These are phyloP conservation scores for Populus simonii DNA, from an alignment of 345 rosid species.

Conservation along the genomic window DNA sequence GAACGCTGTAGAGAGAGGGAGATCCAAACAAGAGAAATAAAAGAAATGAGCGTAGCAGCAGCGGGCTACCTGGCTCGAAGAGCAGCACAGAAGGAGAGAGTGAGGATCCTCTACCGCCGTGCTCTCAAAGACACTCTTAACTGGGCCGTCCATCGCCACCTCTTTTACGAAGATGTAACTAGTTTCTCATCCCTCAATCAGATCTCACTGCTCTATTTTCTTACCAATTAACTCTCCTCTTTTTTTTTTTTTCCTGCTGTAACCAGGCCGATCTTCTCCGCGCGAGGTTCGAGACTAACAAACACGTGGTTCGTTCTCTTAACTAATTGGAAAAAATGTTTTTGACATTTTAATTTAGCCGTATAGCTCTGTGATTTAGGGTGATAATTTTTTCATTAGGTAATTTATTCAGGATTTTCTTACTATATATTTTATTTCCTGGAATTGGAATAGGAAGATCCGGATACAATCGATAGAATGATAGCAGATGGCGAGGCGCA, in stretches of 20 bases:
- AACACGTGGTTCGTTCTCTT: slow-evolving; percentile 56
- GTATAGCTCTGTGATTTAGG: not conserved
- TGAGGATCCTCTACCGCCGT: slow-evolving; percentile 86
- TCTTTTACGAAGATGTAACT: slow-evolving; percentile 74
- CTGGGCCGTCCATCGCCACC: slow-evolving; percentile 98
- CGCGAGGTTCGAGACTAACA: slow-evolving; percentile 77
- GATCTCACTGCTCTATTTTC: slow-evolving; percentile 1
- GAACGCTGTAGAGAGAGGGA: not conserved
- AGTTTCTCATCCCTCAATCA: not conserved
- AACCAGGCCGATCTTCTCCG: slow-evolving; percentile 79
- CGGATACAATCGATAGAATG: slow-evolving; percentile 74
- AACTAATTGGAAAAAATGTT: not conserved
- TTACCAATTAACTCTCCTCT: not conserved
- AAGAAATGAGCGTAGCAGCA: slow-evolving; percentile 62
- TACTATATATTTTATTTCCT: not conserved
- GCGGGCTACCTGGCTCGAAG: slow-evolving; percentile 76
- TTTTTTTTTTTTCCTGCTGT: not conserved
- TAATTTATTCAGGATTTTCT: not conserved
- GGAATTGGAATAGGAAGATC: slow-evolving; percentile 55
- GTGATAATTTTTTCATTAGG: not conserved
- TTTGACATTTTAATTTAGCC: not conserved
- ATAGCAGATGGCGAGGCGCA: slow-evolving; percentile 73
- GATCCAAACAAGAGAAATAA: not conserved
- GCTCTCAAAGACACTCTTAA: slow-evolving; percentile 91
- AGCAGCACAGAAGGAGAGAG: slow-evolving; percentile 90